phyloP scores from a whole-genome alignment of 164 flowering plant genomes.

The Tetracentron sinense region DNA sequence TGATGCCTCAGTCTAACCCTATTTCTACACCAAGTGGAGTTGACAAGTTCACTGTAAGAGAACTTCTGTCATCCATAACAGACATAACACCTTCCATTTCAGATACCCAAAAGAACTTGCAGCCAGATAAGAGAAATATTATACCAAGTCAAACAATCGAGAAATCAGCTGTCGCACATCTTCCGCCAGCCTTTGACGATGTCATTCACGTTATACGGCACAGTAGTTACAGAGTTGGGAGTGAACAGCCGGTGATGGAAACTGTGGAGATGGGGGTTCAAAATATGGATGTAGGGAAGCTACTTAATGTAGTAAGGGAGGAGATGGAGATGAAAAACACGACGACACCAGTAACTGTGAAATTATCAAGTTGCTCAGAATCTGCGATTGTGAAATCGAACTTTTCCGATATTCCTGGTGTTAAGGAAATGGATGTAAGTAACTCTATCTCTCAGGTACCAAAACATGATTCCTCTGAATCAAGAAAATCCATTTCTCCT shows the following conservation, averaged over 20 bases:
- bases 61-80: slow-evolving; percentile 43
- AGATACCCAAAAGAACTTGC: slow-evolving; percentile 6
- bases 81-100: slow-evolving; percentile 28
- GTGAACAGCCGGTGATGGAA: slow-evolving; percentile 63
- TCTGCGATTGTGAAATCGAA: slow-evolving; percentile 27
- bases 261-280: slow-evolving; percentile 59
- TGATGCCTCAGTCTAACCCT: slow-evolving; percentile 18
- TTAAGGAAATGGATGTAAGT: slow-evolving; percentile 36
- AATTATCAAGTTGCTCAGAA: slow-evolving; percentile 41
- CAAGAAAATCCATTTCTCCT: slow-evolving; percentile 27
- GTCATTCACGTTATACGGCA: slow-evolving; percentile 84
- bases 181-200: slow-evolving; percentile 66
- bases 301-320: slow-evolving; percentile 58
- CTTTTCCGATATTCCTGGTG: slow-evolving; percentile 27
- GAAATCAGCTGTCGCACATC: slow-evolving; percentile 32
- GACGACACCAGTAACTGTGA: slow-evolving; percentile 26
- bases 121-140: background rate
- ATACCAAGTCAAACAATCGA: slow-evolving; percentile 34
- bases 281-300: slow-evolving; percentile 65
- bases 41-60: slow-evolving; percentile 70
- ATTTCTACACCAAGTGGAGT: slow-evolving; percentile 39
- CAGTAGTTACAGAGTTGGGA: slow-evolving; percentile 79
- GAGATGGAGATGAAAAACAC: slow-evolving; percentile 47
- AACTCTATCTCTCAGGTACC: slow-evolving; percentile 18
- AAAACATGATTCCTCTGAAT: slow-evolving; percentile 31